Conservation (phyloP, 2,329 filamentous ascomycete genomes). For the Rutstroemia sp. region DNA sequence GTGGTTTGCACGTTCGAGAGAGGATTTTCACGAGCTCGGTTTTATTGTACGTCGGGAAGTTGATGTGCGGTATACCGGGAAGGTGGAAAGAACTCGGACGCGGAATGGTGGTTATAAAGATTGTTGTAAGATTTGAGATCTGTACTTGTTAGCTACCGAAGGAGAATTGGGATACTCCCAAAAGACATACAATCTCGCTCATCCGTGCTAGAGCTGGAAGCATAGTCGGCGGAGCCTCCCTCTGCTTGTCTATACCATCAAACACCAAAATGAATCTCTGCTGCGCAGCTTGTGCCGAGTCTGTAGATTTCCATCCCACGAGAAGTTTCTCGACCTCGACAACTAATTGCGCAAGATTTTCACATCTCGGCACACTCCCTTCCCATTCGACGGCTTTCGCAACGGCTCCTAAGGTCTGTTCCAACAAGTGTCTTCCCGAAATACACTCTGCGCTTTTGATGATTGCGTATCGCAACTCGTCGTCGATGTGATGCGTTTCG, state of each 20-base stretch:
- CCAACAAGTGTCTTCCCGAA: conserved; percentile 68
- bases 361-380: conserved; percentile 57
- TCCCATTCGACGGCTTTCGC: conserved; percentile 43
- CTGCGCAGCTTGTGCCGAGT: conserved; percentile 23
- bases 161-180: neutral
- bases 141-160: conserved; percentile 31
- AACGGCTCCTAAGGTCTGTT: conserved; percentile 58
- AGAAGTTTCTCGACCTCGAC: conserved; percentile 65
- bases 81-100: conserved; percentile 62
- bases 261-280: conserved; percentile 72
- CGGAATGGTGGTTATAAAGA: conserved; percentile 71
- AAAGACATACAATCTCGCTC: conserved; percentile 64
- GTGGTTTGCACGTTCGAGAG: conserved; percentile 39
- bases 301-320: conserved; percentile 16
- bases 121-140: conserved; percentile 70
- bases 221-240: conserved; percentile 71
- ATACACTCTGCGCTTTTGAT: conserved; percentile 70
- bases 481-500: conserved; percentile 41
- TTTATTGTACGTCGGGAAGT: conserved; percentile 80
- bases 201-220: conserved; percentile 75
- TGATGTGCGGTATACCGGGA: conserved; percentile 65
- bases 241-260: conserved; percentile 79
- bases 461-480: conserved; percentile 47
- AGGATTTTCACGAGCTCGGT: conserved; percentile 73
- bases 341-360: conserved; percentile 69